Evolutionary conservation across 805 yeast genomes (phyloP).

Genomic region (Candida vaughaniae): DNA sequence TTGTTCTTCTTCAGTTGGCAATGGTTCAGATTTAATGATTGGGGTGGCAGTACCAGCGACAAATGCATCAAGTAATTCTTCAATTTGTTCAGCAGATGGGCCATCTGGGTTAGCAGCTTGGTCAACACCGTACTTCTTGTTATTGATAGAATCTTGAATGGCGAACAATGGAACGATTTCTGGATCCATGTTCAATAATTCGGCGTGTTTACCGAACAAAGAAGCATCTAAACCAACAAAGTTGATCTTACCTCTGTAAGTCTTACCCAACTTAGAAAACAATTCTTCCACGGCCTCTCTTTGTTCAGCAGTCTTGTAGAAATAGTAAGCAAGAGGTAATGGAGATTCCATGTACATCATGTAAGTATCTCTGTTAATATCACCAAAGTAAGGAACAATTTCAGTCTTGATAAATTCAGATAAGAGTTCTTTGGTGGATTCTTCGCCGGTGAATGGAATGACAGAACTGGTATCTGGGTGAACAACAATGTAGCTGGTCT

Average conservation of each 20-base stretch:
- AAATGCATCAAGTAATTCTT: constrained; percentile 62
- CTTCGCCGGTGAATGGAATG: constrained; percentile 43
- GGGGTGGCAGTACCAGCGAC: constrained; percentile 66
- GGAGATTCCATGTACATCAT: constrained; percentile 67
- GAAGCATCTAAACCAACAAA: constrained; percentile 87
- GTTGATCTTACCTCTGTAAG: constrained; percentile 75
- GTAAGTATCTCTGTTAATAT: constrained; percentile 79
- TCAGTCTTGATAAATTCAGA: constrained; percentile 55
- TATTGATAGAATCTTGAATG: constrained; percentile 67
- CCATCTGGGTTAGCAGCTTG: constrained; percentile 53
- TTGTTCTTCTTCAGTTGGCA: constrained; percentile 79
- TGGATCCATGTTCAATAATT: constrained; percentile 77
- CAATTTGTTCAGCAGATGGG: constrained; percentile 47
- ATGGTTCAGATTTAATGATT: constrained; percentile 77
- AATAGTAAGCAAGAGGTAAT: constrained; percentile 84
- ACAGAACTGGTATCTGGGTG: constrained; percentile 48
- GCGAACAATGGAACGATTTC: constrained; percentile 83
- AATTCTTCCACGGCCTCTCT: constrained; percentile 52
- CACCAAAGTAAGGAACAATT: constrained; percentile 82
- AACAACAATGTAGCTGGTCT: constrained; percentile 37
- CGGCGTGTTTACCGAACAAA: constrained; percentile 82
- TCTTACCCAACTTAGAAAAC: constrained; percentile 65
- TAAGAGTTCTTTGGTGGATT: constrained; percentile 36
- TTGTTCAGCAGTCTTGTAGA: constrained; percentile 70
- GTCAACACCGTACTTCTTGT: constrained; percentile 75